A percentile compares a stretch with the other conserved stretches of the same genome.
These are phyloP conservation scores for Termitomyces heimii DNA, from an alignment of 768 basidiomycete species.

Conservation along the genomic window DNA sequence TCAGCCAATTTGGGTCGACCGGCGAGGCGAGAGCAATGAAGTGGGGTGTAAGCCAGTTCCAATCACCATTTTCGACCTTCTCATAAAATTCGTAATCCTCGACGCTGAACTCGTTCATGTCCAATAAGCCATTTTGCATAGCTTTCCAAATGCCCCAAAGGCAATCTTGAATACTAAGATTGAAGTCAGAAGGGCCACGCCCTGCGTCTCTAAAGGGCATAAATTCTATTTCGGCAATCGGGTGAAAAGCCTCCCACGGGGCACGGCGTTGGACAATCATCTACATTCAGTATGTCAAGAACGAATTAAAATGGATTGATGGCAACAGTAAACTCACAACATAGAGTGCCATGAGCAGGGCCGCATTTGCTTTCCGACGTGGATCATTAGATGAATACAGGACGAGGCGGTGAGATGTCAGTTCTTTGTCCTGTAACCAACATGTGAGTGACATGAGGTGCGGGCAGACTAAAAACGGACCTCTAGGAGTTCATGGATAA, in stretches of 20 bases:
- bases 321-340: slow-evolving; percentile 51
- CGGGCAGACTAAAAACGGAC: slow-evolving; percentile 33
- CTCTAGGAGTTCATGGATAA: slow-evolving; percentile 85
- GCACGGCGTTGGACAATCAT: slow-evolving; percentile 88
- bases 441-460: slow-evolving; percentile 35
- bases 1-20: slow-evolving; percentile 75
- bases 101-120: slow-evolving; percentile 90
- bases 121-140: slow-evolving; percentile 87
- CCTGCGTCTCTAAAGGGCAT: slow-evolving; percentile 97
- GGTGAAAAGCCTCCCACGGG: slow-evolving; percentile 94
- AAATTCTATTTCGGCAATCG: slow-evolving; percentile 87
- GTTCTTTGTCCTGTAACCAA: slow-evolving; percentile 60
- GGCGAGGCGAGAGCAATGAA: slow-evolving; percentile 96
- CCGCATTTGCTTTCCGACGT: slow-evolving; percentile 87
- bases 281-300: slow-evolving; percentile 30
- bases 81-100: slow-evolving; percentile 94
- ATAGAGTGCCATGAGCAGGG: slow-evolving; percentile 90
- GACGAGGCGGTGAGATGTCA: slow-evolving; percentile 69
- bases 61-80: slow-evolving; percentile 92
- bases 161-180: slow-evolving; percentile 89
- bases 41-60: slow-evolving; percentile 91
- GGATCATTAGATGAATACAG: slow-evolving; percentile 88
- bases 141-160: slow-evolving; percentile 86
- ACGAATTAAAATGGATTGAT: background rate
- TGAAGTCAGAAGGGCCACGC: slow-evolving; percentile 87